Percentiles rank a stretch among this genome's conserved stretches.
Conservation (phyloP, 352 stramenopile species). For the Pythium aphanidermatum region DNA sequence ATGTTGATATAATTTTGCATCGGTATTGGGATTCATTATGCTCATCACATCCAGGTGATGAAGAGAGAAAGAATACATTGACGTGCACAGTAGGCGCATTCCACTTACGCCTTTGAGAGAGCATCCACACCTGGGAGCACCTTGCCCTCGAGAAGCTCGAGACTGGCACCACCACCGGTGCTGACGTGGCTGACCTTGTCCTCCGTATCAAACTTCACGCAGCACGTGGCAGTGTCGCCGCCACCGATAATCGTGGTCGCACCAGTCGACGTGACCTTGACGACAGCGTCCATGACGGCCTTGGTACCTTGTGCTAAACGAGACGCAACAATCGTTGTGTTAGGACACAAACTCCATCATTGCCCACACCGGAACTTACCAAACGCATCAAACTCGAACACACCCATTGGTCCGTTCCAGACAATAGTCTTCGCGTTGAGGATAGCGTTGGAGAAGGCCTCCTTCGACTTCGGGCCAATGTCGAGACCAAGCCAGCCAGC, state of each 20-base stretch:
- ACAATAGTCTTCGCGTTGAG: conserved; percentile 93
- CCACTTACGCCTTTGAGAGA: conserved; percentile 72
- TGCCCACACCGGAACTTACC: too few relatives aligned
- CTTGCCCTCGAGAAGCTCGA: conserved; percentile 98
- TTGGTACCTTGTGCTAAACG: conserved; percentile 88
- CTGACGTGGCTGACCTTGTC: conserved; percentile 88
- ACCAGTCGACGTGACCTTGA: conserved; percentile 90
- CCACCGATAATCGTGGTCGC: conserved; percentile 98
- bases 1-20: too few relatives aligned
- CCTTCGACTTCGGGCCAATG: conserved; percentile 92
- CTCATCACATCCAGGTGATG: neutral
- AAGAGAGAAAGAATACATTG: neutral
- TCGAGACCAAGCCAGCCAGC: conserved; percentile 98
- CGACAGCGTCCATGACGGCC: conserved; percentile 94
- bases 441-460: conserved; percentile 78
- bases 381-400: conserved; percentile 99
- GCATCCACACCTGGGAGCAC: conserved; percentile 97
- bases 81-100: too few relatives aligned
- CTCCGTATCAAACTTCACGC: conserved; percentile 84
- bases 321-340: too few relatives aligned
- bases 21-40: too few relatives aligned
- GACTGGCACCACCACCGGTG: conserved; percentile 93
- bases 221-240: conserved; percentile 94
- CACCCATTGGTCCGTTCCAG: conserved; percentile 99
- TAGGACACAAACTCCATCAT: too few relatives aligned